phyloP scores from a whole-genome alignment of 768 basidiomycete genomes.

The Tulasnella sp. region DNA sequence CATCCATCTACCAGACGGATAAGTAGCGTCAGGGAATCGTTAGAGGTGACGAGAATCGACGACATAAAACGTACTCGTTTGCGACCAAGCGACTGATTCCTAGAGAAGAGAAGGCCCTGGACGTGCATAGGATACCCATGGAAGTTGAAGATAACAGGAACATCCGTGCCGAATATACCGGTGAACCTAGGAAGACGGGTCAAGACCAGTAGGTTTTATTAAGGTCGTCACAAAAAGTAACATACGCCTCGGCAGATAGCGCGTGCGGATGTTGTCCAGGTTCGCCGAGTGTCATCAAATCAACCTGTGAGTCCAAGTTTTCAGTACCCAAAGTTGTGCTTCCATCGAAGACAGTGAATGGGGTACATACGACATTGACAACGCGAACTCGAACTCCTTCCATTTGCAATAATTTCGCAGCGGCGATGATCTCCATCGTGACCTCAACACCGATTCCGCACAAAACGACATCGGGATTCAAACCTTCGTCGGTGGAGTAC shows the following conservation, averaged over 20 bases:
- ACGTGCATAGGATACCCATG: slow-evolving; percentile 72
- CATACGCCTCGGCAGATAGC: slow-evolving; percentile 34
- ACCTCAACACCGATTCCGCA: slow-evolving; percentile 83
- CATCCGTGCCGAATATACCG: slow-evolving; percentile 59
- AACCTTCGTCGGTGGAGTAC: slow-evolving; percentile 60
- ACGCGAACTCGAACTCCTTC: slow-evolving; percentile 63
- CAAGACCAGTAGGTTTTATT: not conserved
- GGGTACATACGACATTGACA: slow-evolving; percentile 57
- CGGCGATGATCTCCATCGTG: slow-evolving; percentile 81
- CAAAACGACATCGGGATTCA: slow-evolving; percentile 68
- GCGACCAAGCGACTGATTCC: slow-evolving; percentile 14
- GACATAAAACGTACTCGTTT: slow-evolving; percentile 6
- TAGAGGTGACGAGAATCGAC: not conserved
- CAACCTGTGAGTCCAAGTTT: slow-evolving; percentile 22
- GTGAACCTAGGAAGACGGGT: slow-evolving; percentile 37
- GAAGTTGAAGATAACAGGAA: slow-evolving; percentile 67
- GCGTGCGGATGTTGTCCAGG: slow-evolving; percentile 68
- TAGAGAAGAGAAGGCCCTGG: slow-evolving; percentile 44
- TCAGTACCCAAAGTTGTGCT: no score
- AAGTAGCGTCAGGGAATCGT: slow-evolving; percentile 12
- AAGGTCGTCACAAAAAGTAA: not conserved
- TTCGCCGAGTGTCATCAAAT: slow-evolving; percentile 70
- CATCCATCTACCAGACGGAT: slow-evolving; percentile 17
- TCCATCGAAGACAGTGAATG: no score
- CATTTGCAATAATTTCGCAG: slow-evolving; percentile 65